Evolutionary conservation across 495 filamentous ascomycete species (phyloP).

Genomic region (Evansstolkia leycettana): DNA sequence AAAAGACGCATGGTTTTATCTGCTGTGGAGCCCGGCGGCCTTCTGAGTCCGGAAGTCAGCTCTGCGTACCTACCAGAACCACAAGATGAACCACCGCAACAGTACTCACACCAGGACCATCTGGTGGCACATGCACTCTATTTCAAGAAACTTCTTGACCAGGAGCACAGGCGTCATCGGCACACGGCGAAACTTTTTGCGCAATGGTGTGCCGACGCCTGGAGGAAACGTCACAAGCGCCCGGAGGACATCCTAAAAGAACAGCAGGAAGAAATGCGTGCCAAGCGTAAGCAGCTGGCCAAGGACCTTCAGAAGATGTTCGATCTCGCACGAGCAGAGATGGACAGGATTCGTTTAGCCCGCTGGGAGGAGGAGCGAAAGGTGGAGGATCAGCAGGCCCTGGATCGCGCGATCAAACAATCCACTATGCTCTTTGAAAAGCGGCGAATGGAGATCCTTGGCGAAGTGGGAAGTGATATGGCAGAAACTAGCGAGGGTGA

Average conservation of each 20-base stretch:
- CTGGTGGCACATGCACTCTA: constrained; percentile 68
- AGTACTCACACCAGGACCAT: constrained; percentile 78
- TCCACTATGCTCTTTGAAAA: constrained; percentile 45
- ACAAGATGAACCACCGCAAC: constrained; percentile 57
- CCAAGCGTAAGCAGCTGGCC: constrained; percentile 54
- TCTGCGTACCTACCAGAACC: constrained; percentile 66
- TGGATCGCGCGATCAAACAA: constrained; percentile 73
- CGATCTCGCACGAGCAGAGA: constrained; percentile 62
- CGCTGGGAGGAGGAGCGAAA: constrained; percentile 83
- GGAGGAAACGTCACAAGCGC: constrained; percentile 32
- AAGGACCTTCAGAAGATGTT: constrained; percentile 64
- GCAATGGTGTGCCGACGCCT: constrained; percentile 34
- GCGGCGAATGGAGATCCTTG: constrained; percentile 39
- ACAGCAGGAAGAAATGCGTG: constrained; percentile 36
- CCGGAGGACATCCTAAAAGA: constrained; percentile 34
- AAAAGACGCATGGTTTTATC: constrained; percentile 47
- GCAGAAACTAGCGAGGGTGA: constrained; percentile 37
- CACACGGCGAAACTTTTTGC: constrained; percentile 31
- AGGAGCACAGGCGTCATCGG: constrained; percentile 63
- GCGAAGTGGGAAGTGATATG: constrained; percentile 27
- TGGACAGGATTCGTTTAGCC: constrained; percentile 57
- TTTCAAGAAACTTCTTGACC: constrained; percentile 64
- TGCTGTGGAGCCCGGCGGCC: constrained; percentile 60
- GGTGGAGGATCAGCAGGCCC: constrained; percentile 61
- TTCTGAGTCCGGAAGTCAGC: constrained; percentile 58